Evolutionary conservation across 129 eudicot species (phyloP).

Genomic region (Scalesia atractyloides): DNA sequence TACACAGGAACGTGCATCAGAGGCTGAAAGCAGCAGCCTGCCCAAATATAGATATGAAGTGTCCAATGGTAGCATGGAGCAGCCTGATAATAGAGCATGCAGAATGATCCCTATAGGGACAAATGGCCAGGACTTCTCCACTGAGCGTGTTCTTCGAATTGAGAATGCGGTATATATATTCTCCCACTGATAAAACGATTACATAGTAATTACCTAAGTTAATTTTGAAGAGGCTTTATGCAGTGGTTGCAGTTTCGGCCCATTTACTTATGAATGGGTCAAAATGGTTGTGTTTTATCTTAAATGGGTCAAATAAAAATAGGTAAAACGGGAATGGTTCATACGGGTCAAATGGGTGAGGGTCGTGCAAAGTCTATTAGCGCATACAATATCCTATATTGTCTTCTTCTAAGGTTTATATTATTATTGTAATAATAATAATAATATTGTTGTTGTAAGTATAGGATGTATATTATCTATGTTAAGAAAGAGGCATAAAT

Average conservation of each 20-base stretch:
- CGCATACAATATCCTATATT: not conserved
- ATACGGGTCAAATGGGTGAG: not conserved
- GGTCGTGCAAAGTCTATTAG: not conserved
- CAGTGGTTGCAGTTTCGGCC: not conserved
- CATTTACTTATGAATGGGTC: too few species aligned
- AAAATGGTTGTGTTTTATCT: too few species aligned
- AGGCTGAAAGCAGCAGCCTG: slow-evolving; percentile 59
- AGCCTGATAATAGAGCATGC: slow-evolving; percentile 10
- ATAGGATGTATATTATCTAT: not conserved
- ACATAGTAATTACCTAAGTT: not conserved
- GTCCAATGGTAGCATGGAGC: slow-evolving; percentile 6
- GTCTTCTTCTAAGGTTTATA: not conserved
- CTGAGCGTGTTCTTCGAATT: slow-evolving; percentile 5
- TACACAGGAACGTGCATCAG: slow-evolving; percentile 78
- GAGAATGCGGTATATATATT: not conserved
- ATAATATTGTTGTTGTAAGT: too few species aligned
- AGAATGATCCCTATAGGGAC: slow-evolving; percentile 7
- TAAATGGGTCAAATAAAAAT: too few species aligned
- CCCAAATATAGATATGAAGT: slow-evolving; percentile 58
- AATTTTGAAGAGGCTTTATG: not conserved
- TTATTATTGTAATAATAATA: not conserved
- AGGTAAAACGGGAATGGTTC: not conserved
- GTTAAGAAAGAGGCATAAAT: not conserved
- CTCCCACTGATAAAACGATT: not conserved
- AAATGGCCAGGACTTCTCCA: slow-evolving; percentile 2